Base-by-base conservation (phyloP, 306 rosid species). In the Fagus crenata region DNA sequence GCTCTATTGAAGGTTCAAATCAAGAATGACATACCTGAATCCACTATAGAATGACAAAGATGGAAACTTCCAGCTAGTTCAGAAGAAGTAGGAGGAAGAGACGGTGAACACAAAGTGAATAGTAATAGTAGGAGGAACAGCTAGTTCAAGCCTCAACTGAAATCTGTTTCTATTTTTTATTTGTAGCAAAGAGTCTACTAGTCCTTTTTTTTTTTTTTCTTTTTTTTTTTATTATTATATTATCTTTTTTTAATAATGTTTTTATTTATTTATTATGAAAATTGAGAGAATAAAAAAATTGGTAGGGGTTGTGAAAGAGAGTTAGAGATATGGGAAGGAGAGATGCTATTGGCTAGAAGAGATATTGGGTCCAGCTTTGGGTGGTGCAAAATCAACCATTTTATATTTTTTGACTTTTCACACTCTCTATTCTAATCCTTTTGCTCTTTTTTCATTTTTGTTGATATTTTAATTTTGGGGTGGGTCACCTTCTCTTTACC, bases 341-440 rank as follows among this genome's bases (percentile, higher is more conserved):
- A 72, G 86, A 82, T 18, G 74, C 85, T 2, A 95, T 92, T 95
- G 97, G 97, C 40, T 83, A 86, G 70, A 87, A 73, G 67, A 84
- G 98, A 92, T 92, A 79, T 86, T 76, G 89, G 86, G 87, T 83
- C 89, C 87, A 13, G 51, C 63, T 63, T 83, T 80, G 86, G 35
- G 97, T 90, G 96, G 97, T 82, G 46, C 75, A 58, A 49, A 81
- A 64, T 69, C 79, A 65, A 35, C 15, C 64, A 17, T 72, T 33
- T 17, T 12, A 61, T 32, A 61, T 28, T 28, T 31, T 28, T 58
- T 28, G 54, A 51, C 72, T 41, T 18, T 18, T 1, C 13, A 1
- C 9, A 17, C 41, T 31, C 3, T 49, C 58, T 67, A 32, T 67
- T n/a, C 72, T 17, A 1, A 51, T 70, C 59, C 40, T 46, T 46